phyloP scores from a whole-genome alignment of 345 rosid species.

The Murraya paniculata region DNA sequence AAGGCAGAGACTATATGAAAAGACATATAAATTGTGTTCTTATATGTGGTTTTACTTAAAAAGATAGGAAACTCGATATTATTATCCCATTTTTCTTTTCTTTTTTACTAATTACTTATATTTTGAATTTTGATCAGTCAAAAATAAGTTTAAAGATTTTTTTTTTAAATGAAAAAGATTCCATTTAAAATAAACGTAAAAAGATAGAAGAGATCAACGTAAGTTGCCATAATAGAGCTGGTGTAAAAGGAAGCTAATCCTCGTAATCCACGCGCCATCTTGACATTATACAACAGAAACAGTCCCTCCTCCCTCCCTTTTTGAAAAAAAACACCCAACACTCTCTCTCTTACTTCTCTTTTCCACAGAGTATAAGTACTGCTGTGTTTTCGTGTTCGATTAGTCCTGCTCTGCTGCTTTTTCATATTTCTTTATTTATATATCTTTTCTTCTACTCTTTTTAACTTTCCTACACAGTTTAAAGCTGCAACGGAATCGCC shows the following conservation, averaged over 20 bases:
- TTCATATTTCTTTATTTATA: constrained; percentile 11
- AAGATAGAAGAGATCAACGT: not conserved
- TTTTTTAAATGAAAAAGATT: not conserved
- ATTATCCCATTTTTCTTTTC: too few species aligned
- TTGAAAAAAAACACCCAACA: not conserved
- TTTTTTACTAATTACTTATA: too few species aligned
- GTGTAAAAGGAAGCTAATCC: constrained; percentile 17
- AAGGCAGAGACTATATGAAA: too few species aligned
- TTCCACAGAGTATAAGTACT: not conserved
- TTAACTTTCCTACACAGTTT: constrained; percentile 31
- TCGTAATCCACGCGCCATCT: constrained; percentile 42
- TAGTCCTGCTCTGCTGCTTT: constrained; percentile 39
- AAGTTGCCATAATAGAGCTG: not conserved
- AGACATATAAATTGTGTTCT: too few species aligned
- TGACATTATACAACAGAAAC: constrained; percentile 15
- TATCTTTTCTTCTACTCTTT: not conserved
- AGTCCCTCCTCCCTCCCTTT: constrained; percentile 17
- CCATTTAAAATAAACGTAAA: not conserved
- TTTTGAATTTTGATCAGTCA: too few species aligned
- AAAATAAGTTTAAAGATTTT: not conserved
- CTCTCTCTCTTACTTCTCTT: not conserved
- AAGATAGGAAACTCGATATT: too few species aligned
- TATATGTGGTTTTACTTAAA: too few species aligned
- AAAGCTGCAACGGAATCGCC: constrained; percentile 86
- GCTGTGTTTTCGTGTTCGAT: constrained; percentile 48